Evolutionary conservation across 2,329 filamentous ascomycete species (phyloP), one percentile per base, ranked within the genome.

Genomic region (Aspergillus piperis): DNA sequence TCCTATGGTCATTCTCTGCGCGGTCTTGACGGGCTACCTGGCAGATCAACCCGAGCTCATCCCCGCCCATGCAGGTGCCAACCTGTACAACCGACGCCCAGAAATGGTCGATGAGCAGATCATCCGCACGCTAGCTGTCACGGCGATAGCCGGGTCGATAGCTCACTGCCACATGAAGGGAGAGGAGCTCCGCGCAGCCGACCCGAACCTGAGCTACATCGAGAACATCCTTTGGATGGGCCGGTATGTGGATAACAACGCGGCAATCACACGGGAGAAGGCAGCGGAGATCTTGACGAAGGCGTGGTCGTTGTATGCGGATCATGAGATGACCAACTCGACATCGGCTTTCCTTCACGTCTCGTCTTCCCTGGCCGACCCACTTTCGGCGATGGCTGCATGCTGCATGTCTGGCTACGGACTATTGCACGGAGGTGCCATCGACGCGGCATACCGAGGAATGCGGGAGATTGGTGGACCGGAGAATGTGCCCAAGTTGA

Each of bases 261-360:
- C 47, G 25, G 47, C 25, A 0, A 10, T 50, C 25, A 50, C 47
- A 10, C 47, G 25, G 8, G 47, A 50, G 47, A 50, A 50, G 47
- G 47, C 47, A 15, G 25, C 47, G 8, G 47, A 50, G 47, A 50
- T 50, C 21, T 15, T 54, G 32, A 41, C 32, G 13, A 54, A 54
- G 32, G 32, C 38, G 11, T 84, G 84, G 72, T 80, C 84, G 50
- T 77, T 85, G 39, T 80, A 83, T 64, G 82, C 82, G 3, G 83
- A 86, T 64, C 83, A 85, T 68, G 83, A 84, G 64, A 81, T 85
- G 65, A 84, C 84, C 70, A 83, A 81, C 73, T 83, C 82, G 8
- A 85, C 83, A 0, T 81, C 83, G 0, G 82, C 82, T 3, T 80
- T 84, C 50, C 73, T 85, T 23, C 82, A 85, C 61, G 80, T 84